These are phyloP conservation scores for Entelexis paramagnoliae DNA, from an alignment of 1,139 yeast species.

Conservation along the genomic window DNA sequence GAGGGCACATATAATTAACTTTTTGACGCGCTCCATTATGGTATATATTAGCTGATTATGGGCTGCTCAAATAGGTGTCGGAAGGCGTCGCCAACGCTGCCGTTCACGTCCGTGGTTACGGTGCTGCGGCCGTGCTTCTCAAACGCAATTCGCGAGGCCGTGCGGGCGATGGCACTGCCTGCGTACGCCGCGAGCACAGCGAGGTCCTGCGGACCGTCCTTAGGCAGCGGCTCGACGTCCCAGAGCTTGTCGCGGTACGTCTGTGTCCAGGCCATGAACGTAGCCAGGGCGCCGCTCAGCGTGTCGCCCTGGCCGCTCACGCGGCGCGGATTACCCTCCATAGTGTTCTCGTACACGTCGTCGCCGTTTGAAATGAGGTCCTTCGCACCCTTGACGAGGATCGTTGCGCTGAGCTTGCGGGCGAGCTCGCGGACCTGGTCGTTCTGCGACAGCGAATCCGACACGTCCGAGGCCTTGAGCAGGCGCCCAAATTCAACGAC, in stretches of 20 bases:
- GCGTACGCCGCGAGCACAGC: slow-evolving; percentile 67
- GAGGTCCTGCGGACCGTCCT: slow-evolving; percentile 24
- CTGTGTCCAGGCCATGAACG: slow-evolving; percentile 55
- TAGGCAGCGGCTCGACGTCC: slow-evolving; percentile 36
- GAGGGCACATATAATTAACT: too few relatives aligned
- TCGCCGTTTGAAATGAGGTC: slow-evolving; percentile 53
- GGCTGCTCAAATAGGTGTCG: slow-evolving; percentile 35
- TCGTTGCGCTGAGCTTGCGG: slow-evolving; percentile 42
- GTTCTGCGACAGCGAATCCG: slow-evolving; percentile 7
- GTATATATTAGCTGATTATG: neutral
- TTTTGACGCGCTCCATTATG: too few relatives aligned
- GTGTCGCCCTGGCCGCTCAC: slow-evolving; percentile 91
- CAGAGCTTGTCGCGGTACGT: slow-evolving; percentile 50
- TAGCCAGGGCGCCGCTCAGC: slow-evolving; percentile 58
- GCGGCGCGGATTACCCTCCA: slow-evolving; percentile 56
- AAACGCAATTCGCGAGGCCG: slow-evolving; percentile 58
- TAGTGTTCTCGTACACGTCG: slow-evolving; percentile 25
- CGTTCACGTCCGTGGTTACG: slow-evolving; percentile 76
- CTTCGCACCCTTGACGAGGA: slow-evolving; percentile 59
- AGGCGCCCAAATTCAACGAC: slow-evolving; percentile 72
- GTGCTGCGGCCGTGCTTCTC: slow-evolving; percentile 58
- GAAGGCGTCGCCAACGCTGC: slow-evolving; percentile 55
- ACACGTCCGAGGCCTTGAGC: slow-evolving; percentile 40
- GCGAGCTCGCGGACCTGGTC: slow-evolving; percentile 39
- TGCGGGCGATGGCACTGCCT: slow-evolving; percentile 59